Conservation (phyloP, 106 monocot genomes). For the Acanthochlamys bracteata region DNA sequence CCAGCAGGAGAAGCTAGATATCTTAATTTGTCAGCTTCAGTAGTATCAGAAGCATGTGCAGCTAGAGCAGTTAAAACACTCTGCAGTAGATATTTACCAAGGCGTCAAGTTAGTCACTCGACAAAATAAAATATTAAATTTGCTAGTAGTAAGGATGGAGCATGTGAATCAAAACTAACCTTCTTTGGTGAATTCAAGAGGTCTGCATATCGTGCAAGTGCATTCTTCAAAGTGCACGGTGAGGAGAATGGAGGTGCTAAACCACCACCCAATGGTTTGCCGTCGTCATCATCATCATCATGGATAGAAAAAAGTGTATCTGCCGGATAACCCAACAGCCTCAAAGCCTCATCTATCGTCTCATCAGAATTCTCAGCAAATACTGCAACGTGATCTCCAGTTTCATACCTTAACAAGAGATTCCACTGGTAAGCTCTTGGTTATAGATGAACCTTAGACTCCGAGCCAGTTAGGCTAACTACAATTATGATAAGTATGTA, state of each 20-base stretch:
- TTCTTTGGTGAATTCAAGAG: constrained; percentile 72
- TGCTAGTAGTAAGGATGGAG: no score
- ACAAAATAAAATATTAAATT: no score
- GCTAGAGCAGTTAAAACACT: constrained; percentile 64
- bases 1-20: constrained; percentile 69
- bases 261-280: constrained; percentile 37
- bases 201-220: constrained; percentile 62
- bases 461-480: no score
- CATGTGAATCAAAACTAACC: constrained; percentile 13
- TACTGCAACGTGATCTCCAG: constrained; percentile 79
- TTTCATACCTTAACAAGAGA: constrained; percentile 48
- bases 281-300: constrained; percentile 70
- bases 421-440: not conserved
- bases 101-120: no score
- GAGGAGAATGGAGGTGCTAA: constrained; percentile 62
- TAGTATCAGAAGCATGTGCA: constrained; percentile 72
- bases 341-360: constrained; percentile 55
- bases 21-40: constrained; percentile 56
- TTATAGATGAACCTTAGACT: no score
- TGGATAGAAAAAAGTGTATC: constrained; percentile 65
- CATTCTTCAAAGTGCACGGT: constrained; percentile 60
- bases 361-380: constrained; percentile 55
- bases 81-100: constrained; percentile 19
- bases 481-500: no score
- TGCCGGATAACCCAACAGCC: constrained; percentile 35